Base-by-base conservation (phyloP, 306 rosid species). In the Begonia masoniana region DNA sequence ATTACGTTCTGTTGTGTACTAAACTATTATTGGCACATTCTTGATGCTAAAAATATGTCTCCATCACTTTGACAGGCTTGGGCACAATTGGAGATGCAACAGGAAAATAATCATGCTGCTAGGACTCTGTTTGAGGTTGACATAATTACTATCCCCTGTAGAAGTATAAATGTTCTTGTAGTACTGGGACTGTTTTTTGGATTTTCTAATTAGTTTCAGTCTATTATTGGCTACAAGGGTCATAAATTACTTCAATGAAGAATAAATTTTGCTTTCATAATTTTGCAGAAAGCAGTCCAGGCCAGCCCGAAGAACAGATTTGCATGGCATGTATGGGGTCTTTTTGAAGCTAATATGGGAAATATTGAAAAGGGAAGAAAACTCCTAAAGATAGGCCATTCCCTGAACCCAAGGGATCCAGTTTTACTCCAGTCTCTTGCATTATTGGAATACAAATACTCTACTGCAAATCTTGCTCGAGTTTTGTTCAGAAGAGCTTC, bases 261-360 rank as follows among this genome's bases (percentile, higher is more conserved):
- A 68, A 41, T 16, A 63, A 16, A 59, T 50, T 43, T 50, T 67
- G 31, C 31, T 53, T 36, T 57, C 13, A 45, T 46, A 61, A 57
- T 52, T 51, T 54, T 55, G 65, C 49, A 89, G 97, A 82, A 77
- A 76, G 85, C 97, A 47, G 77, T 89, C 49, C 82, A 85, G 65
- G 91, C 95, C 41, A 89, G 97, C 73, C 97, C 97, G 53, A 89
- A 85, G 76, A 89, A 89, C 65, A 76, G 97, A 76, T 85, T 80
- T 69, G 73, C 94, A 39, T 89, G 97, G 97, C 97, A 89, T 65
- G 81, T 85, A 12, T 89, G 97, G 97, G 97, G 91, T n/a, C 50
- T 85, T 54, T 89, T 85, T 77, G 97, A 89, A 85, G 82, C 95
- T 23, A 85, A 75, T 13, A 5, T 67, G 36, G 97, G 95, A 43